Conservation (phyloP, 208 protist species). For the Leishmania mexicana region DNA sequence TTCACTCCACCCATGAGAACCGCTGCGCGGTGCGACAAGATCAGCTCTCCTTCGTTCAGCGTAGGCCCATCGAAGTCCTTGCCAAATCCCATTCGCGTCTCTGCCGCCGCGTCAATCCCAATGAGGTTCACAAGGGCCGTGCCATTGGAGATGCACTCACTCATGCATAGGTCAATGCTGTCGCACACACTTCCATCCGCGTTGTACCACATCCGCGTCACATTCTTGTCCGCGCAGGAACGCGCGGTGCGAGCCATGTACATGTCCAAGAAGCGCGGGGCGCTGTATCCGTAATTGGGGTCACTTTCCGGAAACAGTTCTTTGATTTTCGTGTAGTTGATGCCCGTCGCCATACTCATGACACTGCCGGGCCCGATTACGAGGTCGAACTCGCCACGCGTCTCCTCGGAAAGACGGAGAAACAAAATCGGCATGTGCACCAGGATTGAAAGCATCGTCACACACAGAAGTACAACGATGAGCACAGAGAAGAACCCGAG, state of each 20-base stretch:
- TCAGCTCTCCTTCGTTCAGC: constrained; percentile 5
- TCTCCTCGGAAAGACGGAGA: constrained; percentile 57
- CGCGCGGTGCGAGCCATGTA: constrained; percentile 6
- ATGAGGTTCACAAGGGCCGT: constrained; percentile 5
- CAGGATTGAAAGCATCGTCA: constrained; percentile 65
- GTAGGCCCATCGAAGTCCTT: constrained; percentile 14
- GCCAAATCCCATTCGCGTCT: constrained; percentile 47
- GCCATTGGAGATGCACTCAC: constrained; percentile 1
- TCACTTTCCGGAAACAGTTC: constrained; percentile 20
- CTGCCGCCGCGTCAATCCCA: constrained; percentile 29
- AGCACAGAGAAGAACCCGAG: constrained; percentile 71
- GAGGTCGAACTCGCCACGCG: constrained; percentile 53
- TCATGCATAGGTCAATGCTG: constrained; percentile 10
- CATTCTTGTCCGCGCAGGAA: constrained; percentile 16
- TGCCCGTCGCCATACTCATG: constrained; percentile 26
- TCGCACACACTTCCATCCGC: constrained; percentile 8
- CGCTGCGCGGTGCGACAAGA: constrained; percentile 22
- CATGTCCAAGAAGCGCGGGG: constrained; percentile 30
- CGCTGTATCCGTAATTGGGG: constrained; percentile 28
- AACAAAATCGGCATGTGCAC: constrained; percentile 70
- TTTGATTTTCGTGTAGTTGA: constrained; percentile 60
- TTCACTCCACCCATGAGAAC: constrained; percentile 23
- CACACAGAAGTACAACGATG: constrained; percentile 73
- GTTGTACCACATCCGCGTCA: constrained; percentile 19
- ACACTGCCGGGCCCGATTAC: constrained; percentile 39